Evolutionary conservation across 129 eudicot species (phyloP), one percentile per base, ranked within the genome.

Genomic region (Artemisia argyi): DNA sequence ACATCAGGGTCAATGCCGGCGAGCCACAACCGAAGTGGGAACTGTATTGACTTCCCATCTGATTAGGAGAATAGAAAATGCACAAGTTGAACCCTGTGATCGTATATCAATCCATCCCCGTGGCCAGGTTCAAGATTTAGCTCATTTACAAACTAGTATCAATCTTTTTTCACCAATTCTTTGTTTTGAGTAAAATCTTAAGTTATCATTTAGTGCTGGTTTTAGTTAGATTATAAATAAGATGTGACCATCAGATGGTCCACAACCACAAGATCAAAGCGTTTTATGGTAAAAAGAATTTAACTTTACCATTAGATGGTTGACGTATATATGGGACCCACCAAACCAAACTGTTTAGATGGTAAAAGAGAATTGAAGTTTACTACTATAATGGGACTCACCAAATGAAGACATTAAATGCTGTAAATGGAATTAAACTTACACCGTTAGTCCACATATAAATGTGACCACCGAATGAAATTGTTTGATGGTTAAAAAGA

Each of bases 21-120:
- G 96, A 67, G 98, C 98, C 78, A 84, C 89, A 52, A 79, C 89
- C 1, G 90, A 89, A 84, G 90, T 85, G 76, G 98, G 98, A 19
- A 74, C 92, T 32, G 98, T 95, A 30, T 63, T 92, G 69, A 87
- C 84, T 69, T 87, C 98, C 75, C 95, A 92, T 78, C 86, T 92
- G 54, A 71, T 92, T 18, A 80, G 91, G 74, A 84, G 83, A 63
- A 2, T 64, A 48, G 96, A 92, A 84, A 78, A 82, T 80, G 98
- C 96, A 14, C 57, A 80, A 0, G 75, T 92, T 69, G 98, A 92
- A 78, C 77, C 81, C 3, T 92, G 98, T 82, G 96, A 87, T n/a
- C 95, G 92, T 39, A 84, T 92, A 59, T 92, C 98, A 35, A 87
- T 92, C 55, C 81, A 81, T 73, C 98, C 98, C 75, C 98, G 92